Evolutionary conservation across 2,329 filamentous ascomycete genomes (phyloP), one percentile per base, ranked within the genome.

Genomic region (Alternaria sp.): DNA sequence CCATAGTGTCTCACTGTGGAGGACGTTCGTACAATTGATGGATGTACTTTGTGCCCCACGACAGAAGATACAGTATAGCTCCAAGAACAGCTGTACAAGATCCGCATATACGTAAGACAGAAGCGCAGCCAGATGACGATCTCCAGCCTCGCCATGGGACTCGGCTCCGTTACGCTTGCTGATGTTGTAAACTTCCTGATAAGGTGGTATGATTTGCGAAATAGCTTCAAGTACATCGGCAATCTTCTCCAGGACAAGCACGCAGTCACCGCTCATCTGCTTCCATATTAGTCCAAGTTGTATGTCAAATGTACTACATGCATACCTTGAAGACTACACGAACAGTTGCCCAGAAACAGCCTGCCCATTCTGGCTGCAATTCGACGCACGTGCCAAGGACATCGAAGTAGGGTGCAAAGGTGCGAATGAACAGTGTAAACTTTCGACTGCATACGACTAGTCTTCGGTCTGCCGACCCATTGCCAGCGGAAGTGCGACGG

Each of bases 101-200:
- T 78, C 75, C 51, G 66, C 64, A 60, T 75, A 76, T 10, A 69
- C 63, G 46, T 68, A 71, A 28, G 74, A 75, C 63, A 77, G 59
- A 25, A 77, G 62, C 26, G 58, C 47, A 3, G 65, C 59, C 30
- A 70, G 32, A 21, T 59, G 60, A 21, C 63, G 47, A 45, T 71
- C 66, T 15, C 65, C 59, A 19, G 43, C 36, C n/a, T 32, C 56
- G n/a, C 36, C 19, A 5, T 59, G 36, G 5, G 61, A 25, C n/a
- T 55, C 56, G 11, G 61, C 56, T 8, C 28, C 50, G 25, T 67
- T 59, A 10, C 54, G 57, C 49, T 60, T 67, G 59, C 59, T 67
- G 11, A 61, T 49, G 5, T 70, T 61, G 44, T 70, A 64, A 19
- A 75, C 65, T 23, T 71, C 69, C 23, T 63, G 66, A 60, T 76